These are phyloP conservation scores for Alternaria metachromatica DNA, from an alignment of 2,329 filamentous ascomycete species.

Conservation along the genomic window DNA sequence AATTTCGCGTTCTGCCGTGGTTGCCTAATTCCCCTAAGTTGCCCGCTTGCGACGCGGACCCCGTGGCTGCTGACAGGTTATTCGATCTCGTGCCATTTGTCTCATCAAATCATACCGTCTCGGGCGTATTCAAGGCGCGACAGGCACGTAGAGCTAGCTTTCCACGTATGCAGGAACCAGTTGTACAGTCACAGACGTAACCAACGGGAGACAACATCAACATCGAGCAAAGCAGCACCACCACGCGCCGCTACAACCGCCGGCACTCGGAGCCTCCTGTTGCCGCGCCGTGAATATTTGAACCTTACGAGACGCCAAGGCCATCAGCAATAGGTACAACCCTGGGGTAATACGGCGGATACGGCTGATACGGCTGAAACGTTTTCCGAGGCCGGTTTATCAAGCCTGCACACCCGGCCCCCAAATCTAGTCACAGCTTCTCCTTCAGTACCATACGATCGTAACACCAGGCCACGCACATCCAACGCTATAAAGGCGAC, in stretches of 20 bases:
- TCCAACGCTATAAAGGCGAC: not conserved
- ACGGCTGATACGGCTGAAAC: not conserved
- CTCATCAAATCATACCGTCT: not conserved
- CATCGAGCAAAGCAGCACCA: slow-evolving; percentile 17
- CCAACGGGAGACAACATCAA: slow-evolving; percentile 20
- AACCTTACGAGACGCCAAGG: not conserved
- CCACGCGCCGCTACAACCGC: slow-evolving; percentile 31
- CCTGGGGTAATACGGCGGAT: not conserved
- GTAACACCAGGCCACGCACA: not conserved
- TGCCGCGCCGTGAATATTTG: not conserved
- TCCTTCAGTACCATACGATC: not conserved
- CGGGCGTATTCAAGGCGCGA: not conserved
- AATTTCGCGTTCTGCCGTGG: not conserved
- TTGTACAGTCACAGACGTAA: not conserved
- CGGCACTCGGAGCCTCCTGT: slow-evolving; percentile 47
- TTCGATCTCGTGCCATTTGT: not conserved
- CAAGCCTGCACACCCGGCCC: not conserved
- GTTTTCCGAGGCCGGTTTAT: not conserved
- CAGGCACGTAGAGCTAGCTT: not conserved
- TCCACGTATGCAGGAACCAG: not conserved
- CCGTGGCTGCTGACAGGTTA: not conserved
- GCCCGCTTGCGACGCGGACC: not conserved
- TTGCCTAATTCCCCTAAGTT: not conserved
- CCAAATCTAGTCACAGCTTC: not conserved
- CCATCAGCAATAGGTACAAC: not conserved